phyloP scores from a whole-genome alignment of 352 stramenopile species.

The Aphanomyces stellatus region DNA sequence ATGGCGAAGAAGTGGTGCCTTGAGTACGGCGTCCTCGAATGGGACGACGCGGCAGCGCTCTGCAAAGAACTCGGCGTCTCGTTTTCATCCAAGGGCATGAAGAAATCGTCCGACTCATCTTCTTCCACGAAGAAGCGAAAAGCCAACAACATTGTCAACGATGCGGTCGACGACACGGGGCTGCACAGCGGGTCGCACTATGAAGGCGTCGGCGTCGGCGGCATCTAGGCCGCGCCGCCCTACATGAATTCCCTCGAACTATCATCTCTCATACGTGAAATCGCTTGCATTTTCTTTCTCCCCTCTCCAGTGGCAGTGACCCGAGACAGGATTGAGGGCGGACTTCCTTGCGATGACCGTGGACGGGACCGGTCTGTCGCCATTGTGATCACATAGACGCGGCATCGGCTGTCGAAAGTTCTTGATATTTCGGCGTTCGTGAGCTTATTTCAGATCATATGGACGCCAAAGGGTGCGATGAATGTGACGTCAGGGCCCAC shows the following conservation, averaged over 20 bases:
- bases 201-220: constrained; percentile 54
- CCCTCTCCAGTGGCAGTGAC: background rate
- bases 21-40: constrained; percentile 85
- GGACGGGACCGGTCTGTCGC: too few species aligned
- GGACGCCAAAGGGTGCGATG: too few species aligned
- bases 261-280: background rate
- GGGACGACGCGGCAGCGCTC: constrained; percentile 65
- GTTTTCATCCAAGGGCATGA: constrained; percentile 19
- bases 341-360: too few species aligned
- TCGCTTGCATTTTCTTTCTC: background rate
- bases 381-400: too few species aligned
- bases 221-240: constrained; percentile 35
- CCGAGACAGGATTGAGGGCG: too few species aligned
- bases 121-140: constrained; percentile 30
- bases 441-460: too few species aligned
- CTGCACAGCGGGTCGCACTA: constrained; percentile 33
- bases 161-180: constrained; percentile 45
- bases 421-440: too few species aligned
- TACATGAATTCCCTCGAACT: background rate
- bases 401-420: too few species aligned
- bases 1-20: constrained; percentile 89
- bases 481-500: too few species aligned
- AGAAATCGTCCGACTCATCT: constrained; percentile 60
- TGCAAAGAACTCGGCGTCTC: constrained; percentile 63
- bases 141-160: constrained; percentile 28